Conservation (phyloP, 2,329 filamentous ascomycete genomes). For the Trichoderma hamatum region DNA sequence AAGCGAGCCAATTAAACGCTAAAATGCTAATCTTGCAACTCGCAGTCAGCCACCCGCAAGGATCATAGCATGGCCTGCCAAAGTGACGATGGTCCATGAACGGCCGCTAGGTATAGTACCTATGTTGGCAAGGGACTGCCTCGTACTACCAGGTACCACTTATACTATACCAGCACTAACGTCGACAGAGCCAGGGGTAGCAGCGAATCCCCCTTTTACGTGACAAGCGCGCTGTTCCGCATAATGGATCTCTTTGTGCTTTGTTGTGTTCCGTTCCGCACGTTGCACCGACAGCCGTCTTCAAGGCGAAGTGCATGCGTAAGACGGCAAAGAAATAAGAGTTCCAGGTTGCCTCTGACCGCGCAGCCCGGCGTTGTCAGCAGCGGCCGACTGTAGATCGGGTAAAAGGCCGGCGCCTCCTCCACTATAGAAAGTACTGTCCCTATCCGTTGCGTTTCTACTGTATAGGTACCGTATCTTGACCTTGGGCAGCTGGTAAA, state of each 20-base stretch:
- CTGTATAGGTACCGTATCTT: no score
- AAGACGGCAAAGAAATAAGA: neutral
- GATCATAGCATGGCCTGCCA: neutral
- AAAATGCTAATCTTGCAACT: neutral
- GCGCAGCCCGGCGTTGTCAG: conserved; percentile 9
- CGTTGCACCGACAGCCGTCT: neutral
- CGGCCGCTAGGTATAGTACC: no score
- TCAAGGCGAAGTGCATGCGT: neutral
- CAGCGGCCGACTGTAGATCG: conserved; percentile 16
- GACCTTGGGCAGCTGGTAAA: no score
- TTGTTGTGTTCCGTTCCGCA: neutral
- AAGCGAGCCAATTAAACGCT: neutral
- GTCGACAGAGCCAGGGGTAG: neutral
- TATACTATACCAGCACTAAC: neutral
- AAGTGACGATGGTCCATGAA: neutral
- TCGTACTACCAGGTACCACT: neutral
- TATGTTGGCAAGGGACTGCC: neutral
- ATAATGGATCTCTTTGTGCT: neutral
- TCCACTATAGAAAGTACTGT: no score
- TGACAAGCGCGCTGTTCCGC: neutral
- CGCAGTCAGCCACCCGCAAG: neutral
- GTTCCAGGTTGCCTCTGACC: neutral
- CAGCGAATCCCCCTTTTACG: neutral
- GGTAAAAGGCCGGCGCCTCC: neutral
- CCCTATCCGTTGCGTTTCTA: no score